Percentiles rank a stretch among this genome's conserved stretches.
phyloP scores from a whole-genome alignment of 2,329 filamentous ascomycete genomes.

The Fusarium robinianum region DNA sequence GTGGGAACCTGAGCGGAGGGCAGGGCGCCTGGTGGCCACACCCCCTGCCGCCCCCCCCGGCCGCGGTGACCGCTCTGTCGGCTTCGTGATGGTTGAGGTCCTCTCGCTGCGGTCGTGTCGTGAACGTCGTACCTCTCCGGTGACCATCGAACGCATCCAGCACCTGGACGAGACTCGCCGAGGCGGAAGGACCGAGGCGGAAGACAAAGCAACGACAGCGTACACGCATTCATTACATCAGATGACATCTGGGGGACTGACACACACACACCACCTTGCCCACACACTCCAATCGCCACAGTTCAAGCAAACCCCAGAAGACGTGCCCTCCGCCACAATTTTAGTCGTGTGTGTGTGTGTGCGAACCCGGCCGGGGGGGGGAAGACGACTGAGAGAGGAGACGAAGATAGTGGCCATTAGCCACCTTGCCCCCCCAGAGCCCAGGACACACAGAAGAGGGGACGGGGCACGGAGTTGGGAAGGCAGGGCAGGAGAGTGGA shows the following conservation, averaged over 20 bases:
- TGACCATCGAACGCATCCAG: conserved; percentile 20
- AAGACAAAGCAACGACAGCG: conserved; percentile 15
- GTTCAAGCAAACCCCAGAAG: conserved; percentile 11
- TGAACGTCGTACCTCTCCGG: conserved; percentile 18
- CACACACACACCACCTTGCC: no score
- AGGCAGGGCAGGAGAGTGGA: no score
- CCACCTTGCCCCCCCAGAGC: conserved; percentile 23
- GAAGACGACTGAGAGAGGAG: conserved; percentile 30
- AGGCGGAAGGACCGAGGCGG: conserved; percentile 14
- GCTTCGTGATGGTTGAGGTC: conserved; percentile 28
- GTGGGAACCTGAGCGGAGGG: conserved; percentile 24
- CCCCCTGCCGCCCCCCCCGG: conserved; percentile 27
- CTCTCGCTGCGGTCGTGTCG: conserved; percentile 21
- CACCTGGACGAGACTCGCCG: conserved; percentile 19
- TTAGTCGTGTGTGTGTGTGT: conserved; percentile 18
- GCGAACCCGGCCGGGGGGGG: conserved; percentile 31
- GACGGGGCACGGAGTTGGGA: no score
- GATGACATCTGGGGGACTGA: conserved; percentile 12
- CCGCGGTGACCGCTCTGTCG: conserved; percentile 32
- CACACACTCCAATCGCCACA: conserved; percentile 23
- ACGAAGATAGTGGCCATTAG: conserved; percentile 27
- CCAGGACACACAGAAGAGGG: conserved; percentile 32
- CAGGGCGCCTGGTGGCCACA: conserved; percentile 29
- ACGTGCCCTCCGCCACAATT: conserved; percentile 36
- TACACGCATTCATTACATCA: conserved; percentile 14